phyloP scores from a whole-genome alignment of 345 rosid genomes.

The Gynandropsis gynandra region DNA sequence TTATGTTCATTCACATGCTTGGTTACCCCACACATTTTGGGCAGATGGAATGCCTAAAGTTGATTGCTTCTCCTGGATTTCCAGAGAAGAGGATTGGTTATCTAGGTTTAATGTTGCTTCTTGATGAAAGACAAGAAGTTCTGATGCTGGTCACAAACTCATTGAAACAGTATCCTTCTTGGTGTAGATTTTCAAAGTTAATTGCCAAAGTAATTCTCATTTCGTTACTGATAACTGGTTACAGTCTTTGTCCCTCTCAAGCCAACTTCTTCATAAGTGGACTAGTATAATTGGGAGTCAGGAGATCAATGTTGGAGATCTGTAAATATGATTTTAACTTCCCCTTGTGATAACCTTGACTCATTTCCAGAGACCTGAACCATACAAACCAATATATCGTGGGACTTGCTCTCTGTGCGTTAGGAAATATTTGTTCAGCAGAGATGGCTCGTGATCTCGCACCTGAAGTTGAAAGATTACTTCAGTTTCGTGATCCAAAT shows the following conservation, averaged over 20 bases:
- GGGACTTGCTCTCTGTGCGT: slow-evolving; percentile 98
- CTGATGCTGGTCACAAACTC: slow-evolving; percentile 97
- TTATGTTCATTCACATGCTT: slow-evolving; percentile 99
- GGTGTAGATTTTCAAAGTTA: slow-evolving; percentile 14
- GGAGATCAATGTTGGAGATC: neutral
- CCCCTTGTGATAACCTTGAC: slow-evolving; percentile 49
- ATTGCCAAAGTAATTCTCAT: neutral
- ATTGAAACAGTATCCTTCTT: slow-evolving; percentile 86
- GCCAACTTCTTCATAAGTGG: too few relatives aligned
- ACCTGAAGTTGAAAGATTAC: slow-evolving; percentile 90
- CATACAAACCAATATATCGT: slow-evolving; percentile 90
- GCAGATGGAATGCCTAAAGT: slow-evolving; percentile 93
- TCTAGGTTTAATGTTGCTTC: slow-evolving; percentile 92
- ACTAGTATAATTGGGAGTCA: neutral
- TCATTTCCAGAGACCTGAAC: slow-evolving; percentile 64
- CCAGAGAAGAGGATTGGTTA: slow-evolving; percentile 99
- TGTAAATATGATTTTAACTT: neutral
- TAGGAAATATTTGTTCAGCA: slow-evolving; percentile 94
- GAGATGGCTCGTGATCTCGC: slow-evolving; percentile 99
- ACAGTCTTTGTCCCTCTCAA: too few relatives aligned
- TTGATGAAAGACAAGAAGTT: slow-evolving; percentile 98
- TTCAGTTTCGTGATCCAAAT: slow-evolving; percentile 95
- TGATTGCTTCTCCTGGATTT: slow-evolving; percentile 89
- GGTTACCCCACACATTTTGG: slow-evolving; percentile 99
- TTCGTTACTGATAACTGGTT: too few relatives aligned